Conservation (phyloP, 306 rosid genomes). For the Erythrophleum fordii region DNA sequence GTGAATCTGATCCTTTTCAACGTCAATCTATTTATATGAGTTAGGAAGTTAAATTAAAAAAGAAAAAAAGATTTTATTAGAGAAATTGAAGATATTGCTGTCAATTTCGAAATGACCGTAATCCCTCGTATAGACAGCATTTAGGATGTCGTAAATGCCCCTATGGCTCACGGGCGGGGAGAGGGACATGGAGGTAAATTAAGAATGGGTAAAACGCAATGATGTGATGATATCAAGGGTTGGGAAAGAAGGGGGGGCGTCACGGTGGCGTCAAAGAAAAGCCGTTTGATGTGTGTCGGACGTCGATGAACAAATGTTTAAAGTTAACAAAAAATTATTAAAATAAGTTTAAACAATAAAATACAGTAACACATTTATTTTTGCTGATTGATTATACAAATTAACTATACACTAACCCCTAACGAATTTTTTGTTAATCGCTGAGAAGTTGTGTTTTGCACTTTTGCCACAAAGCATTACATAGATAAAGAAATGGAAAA, state of each 20-base stretch:
- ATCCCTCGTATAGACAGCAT: conserved; percentile 34
- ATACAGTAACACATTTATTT: too few relatives aligned
- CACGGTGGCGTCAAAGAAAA: conserved; percentile 68
- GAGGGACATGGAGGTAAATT: not conserved
- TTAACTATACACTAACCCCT: too few relatives aligned
- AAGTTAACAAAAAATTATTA: not conserved
- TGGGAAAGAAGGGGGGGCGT: conserved; percentile 30
- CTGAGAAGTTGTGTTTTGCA: too few relatives aligned
- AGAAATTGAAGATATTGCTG: conserved; percentile 44
- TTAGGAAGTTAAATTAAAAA: not conserved
- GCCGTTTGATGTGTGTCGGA: conserved; percentile 52
- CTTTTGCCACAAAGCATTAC: too few relatives aligned
- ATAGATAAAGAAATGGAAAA: too few relatives aligned
- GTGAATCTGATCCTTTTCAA: not conserved
- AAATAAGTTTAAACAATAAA: too few relatives aligned
- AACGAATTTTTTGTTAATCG: too few relatives aligned
- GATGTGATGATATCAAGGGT: not conserved
- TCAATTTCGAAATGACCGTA: conserved; percentile 64
- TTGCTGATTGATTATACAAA: too few relatives aligned
- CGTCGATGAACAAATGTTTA: conserved; percentile 6
- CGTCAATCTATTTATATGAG: not conserved
- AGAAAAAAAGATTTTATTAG: conserved; percentile 10
- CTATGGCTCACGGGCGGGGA: not conserved
- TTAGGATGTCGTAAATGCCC: conserved; percentile 28
- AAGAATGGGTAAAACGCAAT: not conserved